phyloP scores from a whole-genome alignment of 345 rosid species.

The Corchorus olitorius region DNA sequence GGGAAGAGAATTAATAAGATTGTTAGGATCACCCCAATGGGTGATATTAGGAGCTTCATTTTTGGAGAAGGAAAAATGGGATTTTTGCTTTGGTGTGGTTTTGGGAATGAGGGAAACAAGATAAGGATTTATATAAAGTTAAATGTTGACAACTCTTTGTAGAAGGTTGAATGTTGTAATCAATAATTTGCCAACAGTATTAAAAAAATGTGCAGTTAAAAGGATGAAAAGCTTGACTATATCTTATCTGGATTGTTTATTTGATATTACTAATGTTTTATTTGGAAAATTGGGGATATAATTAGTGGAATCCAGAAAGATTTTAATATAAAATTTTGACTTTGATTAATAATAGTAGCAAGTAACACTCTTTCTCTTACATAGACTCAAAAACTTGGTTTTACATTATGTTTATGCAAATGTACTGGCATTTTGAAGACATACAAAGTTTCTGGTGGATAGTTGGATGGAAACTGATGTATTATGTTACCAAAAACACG shows the following conservation, averaged over 20 bases:
- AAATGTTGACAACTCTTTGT: not conserved
- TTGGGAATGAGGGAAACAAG: not conserved
- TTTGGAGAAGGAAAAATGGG: not conserved
- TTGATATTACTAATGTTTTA: not conserved
- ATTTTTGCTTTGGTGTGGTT: not conserved
- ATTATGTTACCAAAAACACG: slow-evolving; percentile 32
- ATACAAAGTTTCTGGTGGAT: slow-evolving; percentile 1
- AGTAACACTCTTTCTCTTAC: not conserved
- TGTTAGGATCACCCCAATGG: slow-evolving; percentile 20
- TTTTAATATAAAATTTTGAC: slow-evolving; percentile 29
- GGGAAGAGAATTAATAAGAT: slow-evolving; percentile 23
- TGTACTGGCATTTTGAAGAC: slow-evolving; percentile 12
- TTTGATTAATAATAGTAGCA: not conserved
- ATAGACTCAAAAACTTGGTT: not conserved
- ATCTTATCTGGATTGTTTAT: not conserved
- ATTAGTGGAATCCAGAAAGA: slow-evolving; percentile 35
- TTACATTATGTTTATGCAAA: not conserved
- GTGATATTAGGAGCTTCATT: slow-evolving; percentile 22
- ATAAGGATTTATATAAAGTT: slow-evolving; percentile 11
- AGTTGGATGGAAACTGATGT: not conserved
- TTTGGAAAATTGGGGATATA: not conserved
- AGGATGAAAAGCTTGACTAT: slow-evolving; percentile 24
- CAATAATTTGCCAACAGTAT: slow-evolving; percentile 3
- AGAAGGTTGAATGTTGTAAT: slow-evolving; percentile 24
- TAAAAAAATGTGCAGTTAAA: slow-evolving; percentile 5